Percentiles rank a stretch among this genome's conserved stretches.
These are phyloP conservation scores for Penicillium italicum DNA, from an alignment of 2,329 filamentous ascomycete species.

Conservation along the genomic window DNA sequence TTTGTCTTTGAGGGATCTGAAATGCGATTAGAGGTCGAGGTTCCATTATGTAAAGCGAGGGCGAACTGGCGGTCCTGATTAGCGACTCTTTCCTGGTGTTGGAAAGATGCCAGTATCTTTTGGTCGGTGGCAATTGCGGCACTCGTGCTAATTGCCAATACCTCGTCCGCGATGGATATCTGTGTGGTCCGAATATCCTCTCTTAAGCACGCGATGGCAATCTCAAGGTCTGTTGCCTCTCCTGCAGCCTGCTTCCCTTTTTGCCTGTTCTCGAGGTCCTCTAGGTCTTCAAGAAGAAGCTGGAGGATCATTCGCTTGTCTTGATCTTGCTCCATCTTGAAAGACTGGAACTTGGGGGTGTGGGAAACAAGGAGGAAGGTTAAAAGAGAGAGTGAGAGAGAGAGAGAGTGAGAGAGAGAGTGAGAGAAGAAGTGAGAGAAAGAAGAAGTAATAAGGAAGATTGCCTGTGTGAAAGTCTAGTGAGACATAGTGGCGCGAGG, in stretches of 20 bases:
- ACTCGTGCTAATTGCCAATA: conserved; percentile 9
- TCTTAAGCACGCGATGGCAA: conserved; percentile 4
- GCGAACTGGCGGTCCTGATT: conserved; percentile 5
- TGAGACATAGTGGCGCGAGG: too few species aligned
- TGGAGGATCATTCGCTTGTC: not conserved
- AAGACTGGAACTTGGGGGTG: not conserved
- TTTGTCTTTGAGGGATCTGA: not conserved
- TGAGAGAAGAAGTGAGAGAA: too few species aligned
- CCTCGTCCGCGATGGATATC: not conserved
- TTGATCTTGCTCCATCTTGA: not conserved
- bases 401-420: too few species aligned
- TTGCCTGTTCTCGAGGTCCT: not conserved
- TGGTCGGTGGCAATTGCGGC: conserved; percentile 10
- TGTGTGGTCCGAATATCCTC: conserved; percentile 1
- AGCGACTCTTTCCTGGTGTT: conserved; percentile 5
- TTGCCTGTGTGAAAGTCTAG: too few species aligned
- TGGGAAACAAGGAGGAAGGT: too few species aligned
- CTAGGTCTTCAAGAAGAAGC: conserved; percentile 4
- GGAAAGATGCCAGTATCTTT: not conserved
- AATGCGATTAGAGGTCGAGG: too few species aligned
- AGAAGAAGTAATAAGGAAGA: too few species aligned
- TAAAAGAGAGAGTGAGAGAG: too few species aligned
- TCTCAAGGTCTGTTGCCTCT: conserved; percentile 8
- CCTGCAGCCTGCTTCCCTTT: conserved; percentile 9
- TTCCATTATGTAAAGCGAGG: not conserved